Percentiles rank a stretch among this genome's conserved stretches.
phyloP scores from a whole-genome alignment of 2,329 filamentous ascomycete genomes.

The Apiospora marii region DNA sequence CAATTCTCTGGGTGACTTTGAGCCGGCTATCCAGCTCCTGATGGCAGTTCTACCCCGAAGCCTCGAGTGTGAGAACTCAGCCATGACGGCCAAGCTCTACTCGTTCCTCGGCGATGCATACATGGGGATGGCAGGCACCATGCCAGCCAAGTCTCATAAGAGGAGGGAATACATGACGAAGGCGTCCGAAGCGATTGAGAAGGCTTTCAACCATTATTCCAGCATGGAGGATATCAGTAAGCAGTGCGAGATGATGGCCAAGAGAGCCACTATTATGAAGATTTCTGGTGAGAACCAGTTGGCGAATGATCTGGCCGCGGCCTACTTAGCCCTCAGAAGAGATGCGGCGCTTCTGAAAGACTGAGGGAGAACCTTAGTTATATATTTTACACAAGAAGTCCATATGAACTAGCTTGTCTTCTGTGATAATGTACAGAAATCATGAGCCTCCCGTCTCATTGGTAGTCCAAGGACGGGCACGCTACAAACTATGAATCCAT shows the following conservation, averaged over 20 bases:
- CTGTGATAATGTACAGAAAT: neutral
- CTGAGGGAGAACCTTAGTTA: conserved; percentile 4
- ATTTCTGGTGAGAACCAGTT: conserved; percentile 69
- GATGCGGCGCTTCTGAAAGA: conserved; percentile 1
- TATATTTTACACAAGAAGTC: neutral
- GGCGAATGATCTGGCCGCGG: conserved; percentile 72
- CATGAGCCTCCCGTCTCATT: neutral
- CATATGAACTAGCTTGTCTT: neutral
- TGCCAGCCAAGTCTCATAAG: conserved; percentile 50
- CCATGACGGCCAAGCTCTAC: conserved; percentile 72
- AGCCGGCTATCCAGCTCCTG: conserved; percentile 69
- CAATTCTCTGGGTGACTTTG: conserved; percentile 74
- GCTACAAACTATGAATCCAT: neutral
- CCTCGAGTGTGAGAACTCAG: conserved; percentile 72
- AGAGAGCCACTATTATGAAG: conserved; percentile 81
- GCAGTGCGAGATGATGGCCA: conserved; percentile 81
- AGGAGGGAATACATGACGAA: conserved; percentile 64
- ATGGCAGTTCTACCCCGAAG: conserved; percentile 77
- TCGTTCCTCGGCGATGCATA: conserved; percentile 76
- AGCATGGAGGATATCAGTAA: conserved; percentile 72
- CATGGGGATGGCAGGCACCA: conserved; percentile 76
- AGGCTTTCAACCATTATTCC: conserved; percentile 70
- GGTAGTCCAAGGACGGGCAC: neutral
- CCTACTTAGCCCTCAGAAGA: conserved; percentile 66
- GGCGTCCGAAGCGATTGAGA: conserved; percentile 68